Base-by-base conservation (phyloP, 2,329 filamentous ascomycete species). In the Xylaria sp. region DNA sequence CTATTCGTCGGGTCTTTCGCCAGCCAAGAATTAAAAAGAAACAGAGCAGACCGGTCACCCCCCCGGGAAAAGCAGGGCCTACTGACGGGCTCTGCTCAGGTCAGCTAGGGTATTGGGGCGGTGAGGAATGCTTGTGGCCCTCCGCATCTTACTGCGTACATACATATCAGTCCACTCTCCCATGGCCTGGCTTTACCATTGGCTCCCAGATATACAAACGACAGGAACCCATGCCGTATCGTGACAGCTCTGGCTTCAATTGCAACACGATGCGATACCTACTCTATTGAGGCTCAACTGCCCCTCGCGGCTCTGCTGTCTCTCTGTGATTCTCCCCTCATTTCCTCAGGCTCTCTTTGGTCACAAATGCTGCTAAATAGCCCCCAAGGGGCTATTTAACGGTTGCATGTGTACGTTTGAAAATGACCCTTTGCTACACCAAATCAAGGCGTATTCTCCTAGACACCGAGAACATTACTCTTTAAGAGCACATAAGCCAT, bases 261-360 rank as follows among this genome's bases (percentile, higher is more conserved):
- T 9, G 6, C 22, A 51, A 53, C 27, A 53, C 47, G 36, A 17
- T 39, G 45, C 15, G 42, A 59, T 59, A 1, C n/a, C n/a, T n/a
- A n/a, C n/a, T 50, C 44, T 10, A 13, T 25, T 59, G 56, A 59
- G 56, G 29, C 56, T 59, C 56, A 59, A 59, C 29, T 59, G 33
- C 55, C 44, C 56, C 56, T 50, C 31, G 31, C 56, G 56, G 27
- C 27, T 45, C 42, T 36, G 54, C 27, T 27, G 13, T 45, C 39
- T n/a, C 39, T 17, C 10, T 44, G 54, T 17, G 22, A 29, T 29
- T 31, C 47, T 17, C 5, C 13, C 47, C 25, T n/a, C 22, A 17
- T 31, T 5, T 10, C 25, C 47, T 5, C 5, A 27, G n/a, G n/a
- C n/a, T 50, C 13, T 25, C 15, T 31, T n/a, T n/a, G n/a, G n/a